Evolutionary conservation across 768 basidiomycete species (phyloP).

Genomic region (Boletus pseudopeckii): DNA sequence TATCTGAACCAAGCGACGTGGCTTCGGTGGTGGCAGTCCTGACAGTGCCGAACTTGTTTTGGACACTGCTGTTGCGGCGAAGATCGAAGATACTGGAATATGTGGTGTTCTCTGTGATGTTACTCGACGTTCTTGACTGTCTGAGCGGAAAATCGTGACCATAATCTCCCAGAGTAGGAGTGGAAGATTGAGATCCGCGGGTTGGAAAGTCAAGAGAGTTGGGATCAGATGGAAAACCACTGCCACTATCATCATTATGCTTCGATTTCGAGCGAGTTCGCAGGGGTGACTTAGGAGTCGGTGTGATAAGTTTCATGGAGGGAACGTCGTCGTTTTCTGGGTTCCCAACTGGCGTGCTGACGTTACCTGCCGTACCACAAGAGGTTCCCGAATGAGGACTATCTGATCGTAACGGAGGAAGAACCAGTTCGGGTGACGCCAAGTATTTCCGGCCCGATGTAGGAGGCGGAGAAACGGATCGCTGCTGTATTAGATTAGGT

Average conservation of each 20-base stretch:
- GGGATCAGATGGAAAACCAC: conserved; percentile 12
- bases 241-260: conserved; percentile 8
- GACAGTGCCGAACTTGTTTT: conserved; percentile 73
- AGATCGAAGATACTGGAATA: conserved; percentile 65
- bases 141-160: conserved; percentile 39
- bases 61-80: conserved; percentile 39
- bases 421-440: conserved; percentile 45
- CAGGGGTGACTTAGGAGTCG: conserved; percentile 52
- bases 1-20: conserved; percentile 59
- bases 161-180: conserved; percentile 32
- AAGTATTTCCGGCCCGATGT: conserved; percentile 41
- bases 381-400: conserved; percentile 50
- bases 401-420: conserved; percentile 53
- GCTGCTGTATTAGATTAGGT: conserved; percentile 48
- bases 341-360: conserved; percentile 12
- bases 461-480: conserved; percentile 38
- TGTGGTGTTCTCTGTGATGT: conserved; percentile 51
- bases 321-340: conserved; percentile 39
- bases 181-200: conserved; percentile 37
- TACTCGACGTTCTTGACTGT: conserved; percentile 63
- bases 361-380: conserved; percentile 30
- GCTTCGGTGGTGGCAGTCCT: conserved; percentile 80
- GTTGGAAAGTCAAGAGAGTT: conserved; percentile 30
- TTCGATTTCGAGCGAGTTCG: conserved; percentile 36
- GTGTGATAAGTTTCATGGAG: conserved; percentile 30